A percentile compares a stretch with the other conserved stretches of the same genome.
phyloP scores from a whole-genome alignment of 108 stramenopile species.

The Cyclotella choctawhatcheeana region DNA sequence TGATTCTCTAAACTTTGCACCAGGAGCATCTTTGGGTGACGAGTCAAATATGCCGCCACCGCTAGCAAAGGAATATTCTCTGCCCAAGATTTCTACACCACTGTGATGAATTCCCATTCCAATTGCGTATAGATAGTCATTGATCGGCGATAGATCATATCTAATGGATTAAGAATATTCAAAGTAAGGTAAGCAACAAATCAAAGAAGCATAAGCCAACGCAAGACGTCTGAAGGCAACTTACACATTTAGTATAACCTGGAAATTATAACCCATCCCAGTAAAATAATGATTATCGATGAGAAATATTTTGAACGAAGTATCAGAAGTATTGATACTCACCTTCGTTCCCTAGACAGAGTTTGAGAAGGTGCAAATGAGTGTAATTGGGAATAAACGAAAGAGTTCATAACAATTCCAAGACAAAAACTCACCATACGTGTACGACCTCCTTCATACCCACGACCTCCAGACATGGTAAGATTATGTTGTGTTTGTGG shows the following conservation, averaged over 20 bases:
- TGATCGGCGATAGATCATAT: slow-evolving; percentile 85
- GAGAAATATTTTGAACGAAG: no score
- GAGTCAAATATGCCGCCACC: slow-evolving; percentile 85
- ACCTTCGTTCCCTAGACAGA: slow-evolving; percentile 67
- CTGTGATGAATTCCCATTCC: slow-evolving; percentile 91
- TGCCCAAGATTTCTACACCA: slow-evolving; percentile 84
- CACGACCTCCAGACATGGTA: slow-evolving; percentile 71
- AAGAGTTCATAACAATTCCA: background rate
- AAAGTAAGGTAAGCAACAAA: no score
- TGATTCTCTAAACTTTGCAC: slow-evolving; percentile 63
- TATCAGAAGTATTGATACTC: no score
- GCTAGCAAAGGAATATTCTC: slow-evolving; percentile 81
- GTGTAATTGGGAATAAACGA: background rate
- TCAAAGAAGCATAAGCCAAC: no score
- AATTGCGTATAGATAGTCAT: slow-evolving; percentile 67
- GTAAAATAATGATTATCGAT: no score
- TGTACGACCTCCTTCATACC: slow-evolving; percentile 79
- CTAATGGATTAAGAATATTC: slow-evolving; percentile 12
- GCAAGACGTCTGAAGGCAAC: no score
- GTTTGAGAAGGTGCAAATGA: background rate
- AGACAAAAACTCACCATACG: slow-evolving; percentile 49
- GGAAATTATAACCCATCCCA: no score
- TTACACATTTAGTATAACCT: slow-evolving; percentile 26
- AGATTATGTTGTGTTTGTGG: no score
- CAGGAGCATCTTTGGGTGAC: slow-evolving; percentile 66